These are phyloP conservation scores for Hamamelis virginiana DNA, from an alignment of 164 flowering plant genomes.

Conservation along the genomic window DNA sequence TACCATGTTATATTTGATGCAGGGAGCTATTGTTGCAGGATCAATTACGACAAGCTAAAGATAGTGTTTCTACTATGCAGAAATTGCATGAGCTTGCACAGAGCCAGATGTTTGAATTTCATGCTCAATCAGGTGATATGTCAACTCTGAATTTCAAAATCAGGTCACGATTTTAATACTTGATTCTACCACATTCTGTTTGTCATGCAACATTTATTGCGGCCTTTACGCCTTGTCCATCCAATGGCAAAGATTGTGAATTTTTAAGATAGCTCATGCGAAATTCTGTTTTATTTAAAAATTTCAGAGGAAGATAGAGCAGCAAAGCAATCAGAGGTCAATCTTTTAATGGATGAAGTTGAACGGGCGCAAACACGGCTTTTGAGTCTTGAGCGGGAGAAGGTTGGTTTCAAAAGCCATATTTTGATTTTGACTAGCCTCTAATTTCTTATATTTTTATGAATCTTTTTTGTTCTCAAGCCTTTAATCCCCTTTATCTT, in stretches of 20 bases:
- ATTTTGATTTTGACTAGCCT: constrained; percentile 2
- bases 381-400: constrained; percentile 91
- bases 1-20: constrained; percentile 16
- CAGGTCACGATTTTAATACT: background rate
- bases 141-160: background rate
- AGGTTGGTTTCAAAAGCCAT: constrained; percentile 43
- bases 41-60: constrained; percentile 89
- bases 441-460: background rate
- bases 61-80: constrained; percentile 90
- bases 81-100: constrained; percentile 95
- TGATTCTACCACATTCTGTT: background rate
- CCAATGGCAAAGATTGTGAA: background rate
- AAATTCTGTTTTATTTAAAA: constrained; percentile 5
- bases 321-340: constrained; percentile 89
- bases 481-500: no score
- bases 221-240: background rate
- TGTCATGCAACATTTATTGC: no score
- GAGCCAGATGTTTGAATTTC: constrained; percentile 89
- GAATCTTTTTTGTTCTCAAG: background rate
- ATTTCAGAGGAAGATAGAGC: constrained; percentile 92
- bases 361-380: constrained; percentile 94
- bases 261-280: background rate
- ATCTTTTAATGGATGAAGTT: constrained; percentile 95
- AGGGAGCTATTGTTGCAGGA: constrained; percentile 88
- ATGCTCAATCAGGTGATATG: constrained; percentile 87